Base-by-base conservation (phyloP, 1,284 basidiomycete species). In the Gymnopus androsaceus region DNA sequence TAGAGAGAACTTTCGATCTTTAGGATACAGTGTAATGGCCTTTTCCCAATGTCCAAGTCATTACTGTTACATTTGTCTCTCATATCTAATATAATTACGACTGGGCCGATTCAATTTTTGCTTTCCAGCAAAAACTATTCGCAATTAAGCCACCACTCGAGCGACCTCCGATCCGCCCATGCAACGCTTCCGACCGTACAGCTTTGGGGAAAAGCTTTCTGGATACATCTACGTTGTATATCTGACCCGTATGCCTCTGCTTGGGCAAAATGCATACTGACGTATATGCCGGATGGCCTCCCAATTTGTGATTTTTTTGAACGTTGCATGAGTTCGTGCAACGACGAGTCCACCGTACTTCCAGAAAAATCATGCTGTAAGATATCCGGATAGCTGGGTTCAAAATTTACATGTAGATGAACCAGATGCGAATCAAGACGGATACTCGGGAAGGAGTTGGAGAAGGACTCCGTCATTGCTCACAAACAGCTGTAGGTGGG, bases 101-200 rank as follows among this genome's bases (percentile, higher is more conserved):
- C n/a, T n/a, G n/a, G n/a, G n/a, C n/a, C n/a, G n/a, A n/a, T n/a
- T n/a, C n/a, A n/a, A n/a, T n/a, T 38, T 17, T 17, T 38, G 37
- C n/a, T 8, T 19, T n/a, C 4, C 37, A 3, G 19, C 7, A 30
- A 25, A 17, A 17, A 11, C 30, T 23, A 48, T 14, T 37, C 9
- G 31, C 25, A 36, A 48, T 48, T 33, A 12, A 28, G 6, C 48
- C 48, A 50, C 48, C 48, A 50, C 25, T 50, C 23, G 23, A 40
- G n/a, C n/a, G 23, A 28, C n/a, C 30, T 27, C n/a, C 9, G 36
- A 17, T 38, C 23, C 34, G 19, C 30, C 48, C 48, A 50, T 7
- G n/a, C n/a, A 1, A 50, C 34, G 3, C n/a, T 12, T 27, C 48
- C 36, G n/a, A 25, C 30, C 11, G 21, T 14, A 27, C 37, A 21